These are phyloP conservation scores for Populus hybrid DNA, from an alignment of 441 rosid species.

Conservation along the genomic window DNA sequence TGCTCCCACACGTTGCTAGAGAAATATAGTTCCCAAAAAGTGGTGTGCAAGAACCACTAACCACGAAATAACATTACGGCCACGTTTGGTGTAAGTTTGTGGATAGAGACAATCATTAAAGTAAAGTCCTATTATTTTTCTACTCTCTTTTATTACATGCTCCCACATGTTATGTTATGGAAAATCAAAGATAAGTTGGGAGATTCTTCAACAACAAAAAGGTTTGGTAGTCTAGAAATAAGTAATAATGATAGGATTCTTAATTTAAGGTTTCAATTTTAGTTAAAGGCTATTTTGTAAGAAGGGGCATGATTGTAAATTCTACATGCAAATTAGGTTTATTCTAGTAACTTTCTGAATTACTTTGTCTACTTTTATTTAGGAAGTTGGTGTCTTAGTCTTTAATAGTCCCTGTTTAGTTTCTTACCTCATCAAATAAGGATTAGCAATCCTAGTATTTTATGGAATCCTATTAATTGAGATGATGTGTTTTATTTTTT, in stretches of 20 bases:
- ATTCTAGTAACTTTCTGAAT: not conserved
- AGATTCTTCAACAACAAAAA: too few relatives aligned
- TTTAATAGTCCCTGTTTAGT: not conserved
- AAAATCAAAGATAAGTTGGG: too few relatives aligned
- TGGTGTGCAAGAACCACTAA: not conserved
- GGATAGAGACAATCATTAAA: too few relatives aligned
- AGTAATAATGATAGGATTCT: too few relatives aligned
- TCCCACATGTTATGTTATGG: too few relatives aligned
- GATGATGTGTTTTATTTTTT: not conserved
- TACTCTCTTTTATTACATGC: too few relatives aligned
- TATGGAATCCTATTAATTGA: not conserved
- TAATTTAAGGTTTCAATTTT: too few relatives aligned
- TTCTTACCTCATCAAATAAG: not conserved
- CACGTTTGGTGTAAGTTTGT: not conserved
- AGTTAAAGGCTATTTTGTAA: too few relatives aligned
- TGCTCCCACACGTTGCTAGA: not conserved
- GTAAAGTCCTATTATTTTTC: too few relatives aligned
- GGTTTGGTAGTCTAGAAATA: too few relatives aligned
- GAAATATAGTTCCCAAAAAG: not conserved
- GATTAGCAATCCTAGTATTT: not conserved
- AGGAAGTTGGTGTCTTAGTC: not conserved
- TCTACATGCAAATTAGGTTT: too few relatives aligned
- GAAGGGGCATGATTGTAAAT: too few relatives aligned
- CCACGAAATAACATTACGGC: not conserved
- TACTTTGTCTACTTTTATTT: not conserved